These are phyloP conservation scores for Syncephalastrum monosporum DNA, from an alignment of 371 early-diverging fungal species.

Conservation along the genomic window DNA sequence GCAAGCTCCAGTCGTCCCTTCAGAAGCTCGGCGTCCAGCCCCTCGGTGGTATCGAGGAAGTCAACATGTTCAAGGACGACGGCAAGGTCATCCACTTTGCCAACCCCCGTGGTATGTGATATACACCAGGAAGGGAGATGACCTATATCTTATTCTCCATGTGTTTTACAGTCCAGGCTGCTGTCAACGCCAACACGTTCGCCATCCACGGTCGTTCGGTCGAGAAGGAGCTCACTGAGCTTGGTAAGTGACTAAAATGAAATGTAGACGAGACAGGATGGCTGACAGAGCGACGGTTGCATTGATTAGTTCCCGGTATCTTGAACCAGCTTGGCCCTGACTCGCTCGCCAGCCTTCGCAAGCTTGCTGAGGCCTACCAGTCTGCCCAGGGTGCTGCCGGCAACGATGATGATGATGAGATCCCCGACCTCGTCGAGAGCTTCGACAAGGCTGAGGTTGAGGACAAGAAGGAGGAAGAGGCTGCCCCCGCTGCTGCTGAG, in stretches of 20 bases:
- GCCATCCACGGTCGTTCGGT: slow-evolving; percentile 86
- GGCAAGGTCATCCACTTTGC: slow-evolving; percentile 93
- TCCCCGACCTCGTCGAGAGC: slow-evolving; percentile 75
- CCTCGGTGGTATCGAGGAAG: slow-evolving; percentile 89
- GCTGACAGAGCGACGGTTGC: neutral
- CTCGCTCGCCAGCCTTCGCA: slow-evolving; percentile 85
- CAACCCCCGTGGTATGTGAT: slow-evolving; percentile 79
- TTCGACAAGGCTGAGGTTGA: slow-evolving; percentile 55
- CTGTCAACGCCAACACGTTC: slow-evolving; percentile 87
- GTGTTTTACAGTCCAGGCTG: slow-evolving; percentile 69
- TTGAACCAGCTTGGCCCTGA: slow-evolving; percentile 95
- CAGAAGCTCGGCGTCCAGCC: slow-evolving; percentile 89
- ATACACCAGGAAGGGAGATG: too few relatives aligned
- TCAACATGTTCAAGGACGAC: slow-evolving; percentile 98
- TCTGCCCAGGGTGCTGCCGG: slow-evolving; percentile 54
- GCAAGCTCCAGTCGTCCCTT: slow-evolving; percentile 83
- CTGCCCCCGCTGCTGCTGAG: slow-evolving; percentile 4
- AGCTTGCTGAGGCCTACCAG: slow-evolving; percentile 86
- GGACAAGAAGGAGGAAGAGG: slow-evolving; percentile 34
- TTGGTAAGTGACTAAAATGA: slow-evolving; percentile 30
- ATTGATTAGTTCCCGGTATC: slow-evolving; percentile 78
- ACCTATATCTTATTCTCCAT: neutral
- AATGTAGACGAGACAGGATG: slow-evolving; percentile 1
- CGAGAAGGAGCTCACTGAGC: slow-evolving; percentile 90
- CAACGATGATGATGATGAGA: slow-evolving; percentile 67